Evolutionary conservation across 1,139 yeast species (phyloP).

Genomic region (Kodamaea arcana): DNA sequence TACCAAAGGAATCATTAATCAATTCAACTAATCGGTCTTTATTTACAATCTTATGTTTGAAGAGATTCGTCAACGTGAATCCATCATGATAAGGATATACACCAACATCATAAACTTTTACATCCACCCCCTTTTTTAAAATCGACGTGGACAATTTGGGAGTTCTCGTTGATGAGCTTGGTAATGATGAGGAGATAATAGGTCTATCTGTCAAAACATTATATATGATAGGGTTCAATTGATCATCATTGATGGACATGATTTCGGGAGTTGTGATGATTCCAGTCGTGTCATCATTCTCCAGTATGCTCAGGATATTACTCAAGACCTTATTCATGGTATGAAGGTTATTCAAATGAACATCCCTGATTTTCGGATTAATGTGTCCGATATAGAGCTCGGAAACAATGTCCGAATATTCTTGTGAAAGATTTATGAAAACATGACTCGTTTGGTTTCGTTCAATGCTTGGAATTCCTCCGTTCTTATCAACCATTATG

Average conservation of each 20-base stretch:
- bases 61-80: conserved; percentile 41
- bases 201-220: conserved; percentile 90
- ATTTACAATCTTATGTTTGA: conserved; percentile 49
- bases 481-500: conserved; percentile 71
- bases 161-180: conserved; percentile 63
- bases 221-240: conserved; percentile 75
- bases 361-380: conserved; percentile 38
- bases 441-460: conserved; percentile 83
- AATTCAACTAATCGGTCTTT: conserved; percentile 52
- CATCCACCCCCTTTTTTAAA: conserved; percentile 71
- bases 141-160: conserved; percentile 74
- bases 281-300: conserved; percentile 43
- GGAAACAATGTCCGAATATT: conserved; percentile 59
- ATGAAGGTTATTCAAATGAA: conserved; percentile 52
- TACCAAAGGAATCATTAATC: conserved; percentile 78
- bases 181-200: conserved; percentile 86
- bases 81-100: conserved; percentile 1
- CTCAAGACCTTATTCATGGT: conserved; percentile 47
- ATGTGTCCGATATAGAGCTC: conserved; percentile 59
- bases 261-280: conserved; percentile 40
- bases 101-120: conserved; percentile 44
- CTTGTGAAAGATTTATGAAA: conserved; percentile 80
- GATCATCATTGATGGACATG: conserved; percentile 43
- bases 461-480: conserved; percentile 89
- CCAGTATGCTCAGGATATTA: conserved; percentile 26